A percentile compares a stretch with the other conserved stretches of the same genome.
Conservation (phyloP, 2,329 filamentous ascomycete species). For the Alternaria dauci region DNA sequence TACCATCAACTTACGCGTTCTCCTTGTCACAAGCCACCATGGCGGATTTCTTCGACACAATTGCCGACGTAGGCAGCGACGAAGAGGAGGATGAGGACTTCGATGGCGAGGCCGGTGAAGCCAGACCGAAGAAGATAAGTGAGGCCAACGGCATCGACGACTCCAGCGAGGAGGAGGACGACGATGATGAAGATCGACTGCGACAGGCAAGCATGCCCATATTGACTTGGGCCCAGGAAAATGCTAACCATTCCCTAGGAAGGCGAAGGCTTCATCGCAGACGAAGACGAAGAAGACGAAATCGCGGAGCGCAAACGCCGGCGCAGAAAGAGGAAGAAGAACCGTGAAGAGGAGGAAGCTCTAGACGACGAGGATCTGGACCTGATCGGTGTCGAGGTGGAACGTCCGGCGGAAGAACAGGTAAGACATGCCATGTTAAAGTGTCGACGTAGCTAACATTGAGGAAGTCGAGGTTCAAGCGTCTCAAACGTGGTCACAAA, state of each 20-base stretch:
- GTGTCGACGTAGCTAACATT: constrained; percentile 24
- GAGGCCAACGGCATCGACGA: constrained; percentile 46
- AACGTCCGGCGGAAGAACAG: constrained; percentile 72
- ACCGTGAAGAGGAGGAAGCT: constrained; percentile 79
- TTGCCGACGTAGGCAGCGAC: constrained; percentile 80
- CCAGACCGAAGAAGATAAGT: constrained; percentile 36
- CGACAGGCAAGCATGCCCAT: constrained; percentile 36
- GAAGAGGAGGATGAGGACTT: constrained; percentile 52
- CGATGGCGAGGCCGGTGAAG: constrained; percentile 38
- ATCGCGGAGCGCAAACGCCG: constrained; percentile 64
- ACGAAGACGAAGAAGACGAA: constrained; percentile 82
- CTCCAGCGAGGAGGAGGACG: constrained; percentile 53
- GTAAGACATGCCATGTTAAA: constrained; percentile 56
- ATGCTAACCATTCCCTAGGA: constrained; percentile 63
- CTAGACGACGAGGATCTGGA: constrained; percentile 97
- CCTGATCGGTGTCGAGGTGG: constrained; percentile 83
- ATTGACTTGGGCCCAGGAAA: not conserved
- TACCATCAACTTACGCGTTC: constrained; percentile 31
- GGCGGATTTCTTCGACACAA: constrained; percentile 76
- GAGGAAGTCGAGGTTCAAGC: constrained; percentile 86
- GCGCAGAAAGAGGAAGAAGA: constrained; percentile 79
- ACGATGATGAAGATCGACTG: constrained; percentile 50
- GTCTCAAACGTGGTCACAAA: constrained; percentile 89
- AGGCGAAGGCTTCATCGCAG: constrained; percentile 94
- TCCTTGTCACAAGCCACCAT: constrained; percentile 43